Evolutionary conservation across 2,329 filamentous ascomycete species (phyloP), one percentile per base, ranked within the genome.

Genomic region (Neopestalotiopsis rosae): DNA sequence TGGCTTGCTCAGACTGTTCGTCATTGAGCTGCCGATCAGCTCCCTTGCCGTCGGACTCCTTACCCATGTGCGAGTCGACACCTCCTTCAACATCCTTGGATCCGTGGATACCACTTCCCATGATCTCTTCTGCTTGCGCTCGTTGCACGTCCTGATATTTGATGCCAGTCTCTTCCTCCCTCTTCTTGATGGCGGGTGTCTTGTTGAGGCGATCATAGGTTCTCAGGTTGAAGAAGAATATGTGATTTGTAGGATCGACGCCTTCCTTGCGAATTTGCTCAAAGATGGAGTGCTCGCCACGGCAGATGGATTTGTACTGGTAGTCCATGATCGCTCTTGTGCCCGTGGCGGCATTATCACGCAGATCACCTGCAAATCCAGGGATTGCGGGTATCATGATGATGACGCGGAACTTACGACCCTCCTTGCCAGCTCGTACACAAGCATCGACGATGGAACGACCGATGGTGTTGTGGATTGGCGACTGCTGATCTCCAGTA

Each of bases 181-280:
- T 90, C 74, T 92, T 88, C 73, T 89, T 87, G 52, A 98, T 86
- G 0, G 86, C 88, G 0, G 90, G 87, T 0, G 94, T 97, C 74
- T 92, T 92, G 81, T 97, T 97, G 70, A 99, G 86, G 14, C 96
- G 92, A 78, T 98, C 96, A 77, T 97, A 99, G 1, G 92, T 94
- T 24, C 96, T 89, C 56, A 99, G 84, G 74, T 98, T 98, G 86
- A 98, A 99, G 76, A 97, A 87, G 81, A 97, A 98, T 40, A 99
- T 90, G 80, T 98, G 88, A 70, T 98, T 76, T 0, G 76, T 88
- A 0, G 95, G 94, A 74, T 98, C 90, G 1, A 96, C 88, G 1
- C 93, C 94, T 71, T 92, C 85, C 6, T 88, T 89, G 68, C 86
- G 85, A 69, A 98, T 90, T 76, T 92, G 91, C 52, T 89, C 94